These are phyloP conservation scores for Huntiella bhutanensis DNA, from an alignment of 2,329 filamentous ascomycete species.

Conservation along the genomic window DNA sequence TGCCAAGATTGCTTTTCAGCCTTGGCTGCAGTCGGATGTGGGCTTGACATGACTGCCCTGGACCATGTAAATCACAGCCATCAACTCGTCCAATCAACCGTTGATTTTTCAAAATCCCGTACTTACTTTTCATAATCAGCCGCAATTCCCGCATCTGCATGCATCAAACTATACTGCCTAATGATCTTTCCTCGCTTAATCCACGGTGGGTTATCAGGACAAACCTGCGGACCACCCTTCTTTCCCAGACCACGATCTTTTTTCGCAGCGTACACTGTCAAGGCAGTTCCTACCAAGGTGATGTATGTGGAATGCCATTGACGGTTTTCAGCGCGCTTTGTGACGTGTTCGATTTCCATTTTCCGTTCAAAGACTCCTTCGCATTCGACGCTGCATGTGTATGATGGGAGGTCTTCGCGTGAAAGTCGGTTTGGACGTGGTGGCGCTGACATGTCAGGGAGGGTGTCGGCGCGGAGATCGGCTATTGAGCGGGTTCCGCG, in stretches of 20 bases:
- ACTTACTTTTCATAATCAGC: conserved; percentile 51
- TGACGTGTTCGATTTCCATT: conserved; percentile 46
- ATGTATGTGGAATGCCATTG: conserved; percentile 47
- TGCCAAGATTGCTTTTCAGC: too few species aligned
- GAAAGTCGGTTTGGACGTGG: conserved; percentile 15
- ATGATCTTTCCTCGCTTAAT: conserved; percentile 36
- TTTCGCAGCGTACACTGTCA: conserved; percentile 46
- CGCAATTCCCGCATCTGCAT: conserved; percentile 58
- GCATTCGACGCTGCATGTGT: conserved; percentile 35
- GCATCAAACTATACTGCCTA: conserved; percentile 51
- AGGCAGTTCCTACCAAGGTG: conserved; percentile 46
- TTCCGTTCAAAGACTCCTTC: conserved; percentile 42
- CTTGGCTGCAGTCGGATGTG: too few species aligned
- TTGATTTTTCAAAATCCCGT: background rate
- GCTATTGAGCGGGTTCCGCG: conserved; percentile 5
- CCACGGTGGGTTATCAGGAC: conserved; percentile 31
- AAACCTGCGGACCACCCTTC: conserved; percentile 29
- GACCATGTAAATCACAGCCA: background rate
- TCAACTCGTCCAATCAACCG: background rate
- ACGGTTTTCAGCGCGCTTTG: conserved; percentile 40
- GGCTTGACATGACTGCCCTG: background rate
- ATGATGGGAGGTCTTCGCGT: conserved; percentile 32
- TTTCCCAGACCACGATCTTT: conserved; percentile 33
- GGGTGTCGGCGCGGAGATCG: conserved; percentile 8
- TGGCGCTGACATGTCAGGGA: conserved; percentile 10